Base-by-base conservation (phyloP, 352 stramenopile genomes). In the Labyrinthula sp. region DNA sequence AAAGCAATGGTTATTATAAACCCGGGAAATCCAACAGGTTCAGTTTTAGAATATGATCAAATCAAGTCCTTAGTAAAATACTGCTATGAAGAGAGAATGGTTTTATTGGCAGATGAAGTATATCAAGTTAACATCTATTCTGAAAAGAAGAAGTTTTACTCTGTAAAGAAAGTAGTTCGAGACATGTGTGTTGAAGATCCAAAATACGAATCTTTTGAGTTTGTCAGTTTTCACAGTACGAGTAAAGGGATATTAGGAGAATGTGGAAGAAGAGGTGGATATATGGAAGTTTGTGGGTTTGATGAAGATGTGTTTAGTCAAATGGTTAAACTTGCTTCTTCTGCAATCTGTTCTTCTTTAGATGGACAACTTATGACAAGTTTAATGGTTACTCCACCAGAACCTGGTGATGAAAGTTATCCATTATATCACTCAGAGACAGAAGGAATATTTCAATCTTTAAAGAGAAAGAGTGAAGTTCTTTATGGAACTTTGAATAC, bases 241-340 rank as follows among this genome's bases (percentile, higher is more conserved):
- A 94, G 77, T 20, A 99, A 99, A 69, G 89, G 89, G 27, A 92
- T 97, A 60, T 91, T 89, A 46, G 89, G 89, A 48, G 89, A 99
- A 68, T 98, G 89, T 63, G 89, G 89, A 41, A 69, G 88, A 25
- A 75, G 89, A 26, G 80, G 80, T 18, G 87, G 87, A 34, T 96
- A 95, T 66, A 83, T 93, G 62, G 85, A 96, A 65, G 62, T 97
- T 24, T 69, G 91, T 12, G 86, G 89, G 47, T 89, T 96, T 47
- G 68, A 72, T 48, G 58, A 75, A 1, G 69, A 79, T 39, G 79
- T 80, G 10, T 76, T 84, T 54, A 78, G 88, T n/a, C 73, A 98
- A 64, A 67, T 98, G 15, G 96, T 97, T 69, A 98, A 98, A 68
- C 72, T 98, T 49, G 82, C 86, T 47, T 95, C 81, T 14, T 73